Base-by-base conservation (phyloP, 2,329 filamentous ascomycete species). In the Moelleriella libera region DNA sequence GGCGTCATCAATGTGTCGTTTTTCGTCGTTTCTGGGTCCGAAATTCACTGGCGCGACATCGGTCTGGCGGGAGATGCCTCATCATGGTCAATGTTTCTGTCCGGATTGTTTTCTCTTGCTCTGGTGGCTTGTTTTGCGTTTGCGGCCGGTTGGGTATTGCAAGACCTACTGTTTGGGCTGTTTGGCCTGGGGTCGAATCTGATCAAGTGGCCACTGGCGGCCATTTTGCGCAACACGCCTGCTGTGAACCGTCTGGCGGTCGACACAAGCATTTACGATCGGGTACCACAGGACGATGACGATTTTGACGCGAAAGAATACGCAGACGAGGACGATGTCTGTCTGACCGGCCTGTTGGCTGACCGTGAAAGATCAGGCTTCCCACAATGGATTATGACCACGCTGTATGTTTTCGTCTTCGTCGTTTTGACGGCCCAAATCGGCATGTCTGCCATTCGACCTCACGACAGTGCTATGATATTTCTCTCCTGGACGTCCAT, bases 401-500 rank as follows among this genome's bases (percentile, higher is more conserved):
- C 48, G 11, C 31, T 49, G 30, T 54, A 58, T 41, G 8, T 53
- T 6, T 11, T 52, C 4, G 46, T 57, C 10, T 46, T 40, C 11
- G 21, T 51, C 5, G 40, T 37, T 0, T 41, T 61, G n/a, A 14
- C 56, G 1, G 52, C 51, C 9, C 56, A 59, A 37, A 28, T 55
- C 7, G 34, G 60, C 11, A 46, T 54, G 1, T 49, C 52, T 3
- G 11, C 54, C 2, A 44, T 56, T 11, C 58, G 63, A 8, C 63
- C 63, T 0, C 43, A 52, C 10, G 57, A 62, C 28, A 54, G 54
- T 45, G 59, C 63, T 2, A 49, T 65, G 9, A 54, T 55, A 6
- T 65, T 63, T 51, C 54, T 66, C 47, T 66, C 63, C 0, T 66
- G 63, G 59, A 64, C 63, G 0, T 49, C 59, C 3, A 54, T 54